Evolutionary conservation across 2,329 filamentous ascomycete species (phyloP), one percentile per base, ranked within the genome.

Genomic region (Helicocarpus griseus): DNA sequence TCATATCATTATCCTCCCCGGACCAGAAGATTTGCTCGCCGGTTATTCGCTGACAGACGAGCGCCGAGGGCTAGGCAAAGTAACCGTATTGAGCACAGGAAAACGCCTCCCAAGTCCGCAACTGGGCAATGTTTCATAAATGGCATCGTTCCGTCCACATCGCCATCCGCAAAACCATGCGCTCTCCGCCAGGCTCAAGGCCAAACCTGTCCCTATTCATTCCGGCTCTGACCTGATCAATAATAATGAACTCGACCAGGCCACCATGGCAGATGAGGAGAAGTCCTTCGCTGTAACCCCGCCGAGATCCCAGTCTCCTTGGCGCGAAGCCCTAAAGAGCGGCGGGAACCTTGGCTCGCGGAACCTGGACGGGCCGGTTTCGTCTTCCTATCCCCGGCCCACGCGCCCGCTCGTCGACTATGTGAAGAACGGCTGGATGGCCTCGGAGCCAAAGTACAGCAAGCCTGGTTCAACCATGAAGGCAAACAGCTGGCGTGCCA

Each of bases 251-350:
- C 13, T 21, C 6, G 22, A 2, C 17, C 24, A 43, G 19, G 38
- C 28, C 57, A 61, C 13, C 56, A 60, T 49, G 56, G 56, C 17
- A n/a, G 36, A 43, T 26, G 21, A n/a, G n/a, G 48, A 40, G 35
- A 50, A 24, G 17, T 8, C 39, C 13, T 21, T n/a, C n/a, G 13
- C 62, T 61, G 52, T 68, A 62, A 39, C 68, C 68, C 50, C 67
- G 47, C 7, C 49, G 26, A 2, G 54, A 54, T 60, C 67, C 69
- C 11, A 55, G 43, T 4, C 53, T 49, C 19, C 61, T 64, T 35
- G 66, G 57, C 49, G 70, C 66, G 61, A 63, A 67, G n/a, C 62
- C 63, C 55, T 69, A 62, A 4, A 69, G 55, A 2, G 67, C 69
- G 1, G 66, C 57, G 2, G 65, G 65, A 17, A 68, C 56, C 5